Percentiles rank a stretch among this genome's conserved stretches.
Evolutionary conservation across 2,329 filamentous ascomycete species (phyloP).

Genomic region (Zymoseptoria pseudotritici): DNA sequence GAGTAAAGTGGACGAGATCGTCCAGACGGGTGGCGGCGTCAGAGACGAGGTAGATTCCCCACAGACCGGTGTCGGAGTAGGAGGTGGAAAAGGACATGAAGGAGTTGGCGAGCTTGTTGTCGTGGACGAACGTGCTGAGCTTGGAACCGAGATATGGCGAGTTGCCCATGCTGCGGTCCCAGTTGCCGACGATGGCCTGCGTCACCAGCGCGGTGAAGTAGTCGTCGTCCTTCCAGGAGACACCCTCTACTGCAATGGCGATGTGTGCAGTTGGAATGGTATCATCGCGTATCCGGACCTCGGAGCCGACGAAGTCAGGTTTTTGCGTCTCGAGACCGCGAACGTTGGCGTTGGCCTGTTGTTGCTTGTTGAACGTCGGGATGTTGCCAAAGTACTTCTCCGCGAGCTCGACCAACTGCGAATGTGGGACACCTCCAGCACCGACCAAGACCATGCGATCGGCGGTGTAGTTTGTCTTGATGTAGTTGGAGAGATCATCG

Average conservation of each 20-base stretch:
- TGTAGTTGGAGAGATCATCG: constrained; percentile 86
- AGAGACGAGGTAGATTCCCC: constrained; percentile 97
- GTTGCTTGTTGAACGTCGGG: constrained; percentile 66
- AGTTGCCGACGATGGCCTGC: constrained; percentile 98
- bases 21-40: constrained; percentile 83
- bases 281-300: constrained; percentile 92
- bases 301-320: constrained; percentile 93
- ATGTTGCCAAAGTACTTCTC: constrained; percentile 89
- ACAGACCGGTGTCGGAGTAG: constrained; percentile 99
- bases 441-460: constrained; percentile 99
- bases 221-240: constrained; percentile 98
- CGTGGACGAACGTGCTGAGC: constrained; percentile 88
- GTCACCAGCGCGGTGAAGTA: constrained; percentile 98
- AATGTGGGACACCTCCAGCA: constrained; percentile 86
- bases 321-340: constrained; percentile 67
- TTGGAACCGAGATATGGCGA: constrained; percentile 97
- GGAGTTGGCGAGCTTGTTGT: constrained; percentile 95
- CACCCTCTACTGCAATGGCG: constrained; percentile 96
- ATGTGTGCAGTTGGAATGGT: constrained; percentile 95
- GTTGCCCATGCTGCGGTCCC: constrained; percentile 97
- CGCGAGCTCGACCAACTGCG: constrained; percentile 88
- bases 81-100: constrained; percentile 99
- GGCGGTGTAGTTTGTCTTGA: constrained; percentile 99
- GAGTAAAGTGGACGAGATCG: constrained; percentile 95
- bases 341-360: constrained; percentile 61